Evolutionary conservation across 2,329 filamentous ascomycete genomes (phyloP).

Genomic region (Aspergillus phoenicis): DNA sequence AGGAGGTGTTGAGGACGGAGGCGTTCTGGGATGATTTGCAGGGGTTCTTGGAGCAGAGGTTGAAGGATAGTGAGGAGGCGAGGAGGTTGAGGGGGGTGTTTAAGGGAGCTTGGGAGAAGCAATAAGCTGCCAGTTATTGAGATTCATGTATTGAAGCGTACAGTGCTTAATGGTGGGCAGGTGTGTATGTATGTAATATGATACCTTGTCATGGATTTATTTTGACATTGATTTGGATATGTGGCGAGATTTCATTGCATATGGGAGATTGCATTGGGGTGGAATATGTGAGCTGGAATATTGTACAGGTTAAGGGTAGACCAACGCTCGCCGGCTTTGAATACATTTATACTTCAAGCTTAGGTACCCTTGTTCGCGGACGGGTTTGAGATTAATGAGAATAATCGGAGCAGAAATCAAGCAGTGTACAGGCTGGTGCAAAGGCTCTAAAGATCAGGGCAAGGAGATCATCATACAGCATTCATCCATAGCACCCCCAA

Average conservation of each 20-base stretch:
- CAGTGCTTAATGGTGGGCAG: neutral
- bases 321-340: neutral
- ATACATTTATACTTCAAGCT: neutral
- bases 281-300: neutral
- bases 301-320: neutral
- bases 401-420: neutral
- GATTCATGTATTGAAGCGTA: neutral
- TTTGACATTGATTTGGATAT: neutral
- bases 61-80: constrained; percentile 70
- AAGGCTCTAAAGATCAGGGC: neutral
- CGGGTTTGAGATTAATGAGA: neutral
- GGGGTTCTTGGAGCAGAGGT: constrained; percentile 75
- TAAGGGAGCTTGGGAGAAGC: constrained; percentile 63
- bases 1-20: constrained; percentile 65
- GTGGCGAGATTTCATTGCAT: neutral
- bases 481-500: neutral
- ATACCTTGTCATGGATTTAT: constrained; percentile 4
- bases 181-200: constrained; percentile 1
- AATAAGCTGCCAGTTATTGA: constrained; percentile 5
- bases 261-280: neutral
- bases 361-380: neutral
- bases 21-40: constrained; percentile 87
- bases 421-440: constrained; percentile 6
- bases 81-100: constrained; percentile 69
- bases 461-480: constrained; percentile 7